A percentile compares a stretch with the other conserved stretches of the same genome.
Evolutionary conservation across 2,329 filamentous ascomycete genomes (phyloP).

Genomic region (Coleophoma eucalyptorum): DNA sequence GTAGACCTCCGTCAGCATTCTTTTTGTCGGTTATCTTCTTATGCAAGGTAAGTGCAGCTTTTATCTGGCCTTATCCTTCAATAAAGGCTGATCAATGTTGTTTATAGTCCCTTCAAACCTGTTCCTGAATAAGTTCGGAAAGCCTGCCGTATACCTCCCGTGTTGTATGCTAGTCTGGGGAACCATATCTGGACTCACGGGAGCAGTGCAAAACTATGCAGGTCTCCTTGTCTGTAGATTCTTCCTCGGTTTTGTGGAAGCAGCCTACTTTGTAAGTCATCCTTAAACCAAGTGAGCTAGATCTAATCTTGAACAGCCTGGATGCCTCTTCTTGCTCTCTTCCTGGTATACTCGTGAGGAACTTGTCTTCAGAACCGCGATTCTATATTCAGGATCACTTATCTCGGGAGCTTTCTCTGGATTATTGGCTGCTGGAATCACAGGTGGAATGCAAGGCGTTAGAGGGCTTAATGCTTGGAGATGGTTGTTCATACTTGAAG

Average conservation of each 20-base stretch:
- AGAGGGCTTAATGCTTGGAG: slow-evolving; percentile 42
- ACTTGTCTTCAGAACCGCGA: slow-evolving; percentile 24
- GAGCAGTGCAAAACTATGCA: slow-evolving; percentile 29
- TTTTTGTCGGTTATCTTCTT: slow-evolving; percentile 23
- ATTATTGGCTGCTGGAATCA: slow-evolving; percentile 30
- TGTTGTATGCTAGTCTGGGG: slow-evolving; percentile 34
- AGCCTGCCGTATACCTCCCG: slow-evolving; percentile 1
- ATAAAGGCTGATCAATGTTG: too few species aligned
- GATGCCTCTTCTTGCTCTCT: slow-evolving; percentile 38
- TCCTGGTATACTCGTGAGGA: slow-evolving; percentile 42
- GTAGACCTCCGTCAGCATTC: slow-evolving; percentile 16
- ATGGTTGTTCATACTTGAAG: slow-evolving; percentile 47
- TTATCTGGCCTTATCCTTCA: too few species aligned
- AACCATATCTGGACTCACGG: slow-evolving; percentile 38
- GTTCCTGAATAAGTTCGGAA: slow-evolving; percentile 29
- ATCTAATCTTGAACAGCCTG: slow-evolving; percentile 32
- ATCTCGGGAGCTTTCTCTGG: slow-evolving; percentile 30
- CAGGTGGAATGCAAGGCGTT: slow-evolving; percentile 28
- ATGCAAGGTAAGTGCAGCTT: slow-evolving; percentile 14
- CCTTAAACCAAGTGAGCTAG: not conserved
- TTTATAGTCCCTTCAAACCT: slow-evolving; percentile 31
- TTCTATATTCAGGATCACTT: slow-evolving; percentile 31
- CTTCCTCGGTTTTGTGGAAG: slow-evolving; percentile 40
- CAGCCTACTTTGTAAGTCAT: slow-evolving; percentile 8
- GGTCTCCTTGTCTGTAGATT: slow-evolving; percentile 36